These are phyloP conservation scores for Isoetes taiwanensis DNA, from an alignment of 75 land plant genomes.

Conservation along the genomic window DNA sequence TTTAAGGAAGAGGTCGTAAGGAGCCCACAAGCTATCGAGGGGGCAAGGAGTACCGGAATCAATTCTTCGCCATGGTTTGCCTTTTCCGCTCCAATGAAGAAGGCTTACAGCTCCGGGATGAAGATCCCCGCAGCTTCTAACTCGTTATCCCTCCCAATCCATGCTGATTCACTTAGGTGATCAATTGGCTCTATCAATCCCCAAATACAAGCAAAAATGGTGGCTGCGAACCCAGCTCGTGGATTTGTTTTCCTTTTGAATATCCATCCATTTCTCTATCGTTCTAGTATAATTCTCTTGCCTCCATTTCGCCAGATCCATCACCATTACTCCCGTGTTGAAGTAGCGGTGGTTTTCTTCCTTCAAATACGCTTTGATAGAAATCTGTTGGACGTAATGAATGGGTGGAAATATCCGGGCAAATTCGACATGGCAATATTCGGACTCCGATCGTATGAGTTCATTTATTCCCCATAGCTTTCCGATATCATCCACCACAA, in stretches of 20 bases:
- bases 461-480: background rate
- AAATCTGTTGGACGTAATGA: background rate
- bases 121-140: constrained; percentile 5
- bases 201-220: constrained; percentile 5
- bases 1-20: constrained; percentile 8
- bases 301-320: background rate
- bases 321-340: constrained; percentile 8
- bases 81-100: constrained; percentile 4
- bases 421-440: constrained; percentile 6
- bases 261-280: constrained; percentile 1
- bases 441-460: background rate
- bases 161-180: constrained; percentile 2
- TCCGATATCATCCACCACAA: constrained; percentile 3
- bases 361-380: background rate
- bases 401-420: background rate
- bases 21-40: constrained; percentile 2
- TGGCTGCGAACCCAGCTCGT: constrained; percentile 7
- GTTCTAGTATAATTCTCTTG: background rate
- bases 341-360: constrained; percentile 3
- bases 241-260: background rate
- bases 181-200: background rate
- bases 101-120: background rate
- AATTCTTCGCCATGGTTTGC: background rate
- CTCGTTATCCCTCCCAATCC: background rate
- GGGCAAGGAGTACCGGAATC: constrained; percentile 4